Conservation (phyloP, 495 filamentous ascomycete genomes). For the Penicillium samsonianum region DNA sequence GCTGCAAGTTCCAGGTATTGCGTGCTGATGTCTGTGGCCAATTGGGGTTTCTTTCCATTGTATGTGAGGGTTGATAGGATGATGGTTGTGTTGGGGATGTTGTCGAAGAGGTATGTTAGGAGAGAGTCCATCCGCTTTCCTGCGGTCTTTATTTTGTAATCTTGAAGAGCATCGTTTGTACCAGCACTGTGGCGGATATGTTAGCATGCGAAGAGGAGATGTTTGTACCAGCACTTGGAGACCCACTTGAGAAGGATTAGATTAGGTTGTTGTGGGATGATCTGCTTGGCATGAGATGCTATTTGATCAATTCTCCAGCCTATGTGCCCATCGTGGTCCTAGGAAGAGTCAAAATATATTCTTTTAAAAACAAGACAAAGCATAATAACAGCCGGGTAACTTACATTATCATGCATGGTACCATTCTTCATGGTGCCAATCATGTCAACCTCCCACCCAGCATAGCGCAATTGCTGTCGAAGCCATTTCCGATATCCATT, state of each 20-base stretch:
- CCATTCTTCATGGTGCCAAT: slow-evolving; percentile 48
- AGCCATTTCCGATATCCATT: slow-evolving; percentile 56
- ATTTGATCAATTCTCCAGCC: slow-evolving; percentile 51
- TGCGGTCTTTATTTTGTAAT: slow-evolving; percentile 30
- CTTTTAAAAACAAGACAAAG: neutral
- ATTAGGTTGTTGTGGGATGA: slow-evolving; percentile 45
- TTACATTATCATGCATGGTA: slow-evolving; percentile 51
- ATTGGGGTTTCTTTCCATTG: slow-evolving; percentile 24
- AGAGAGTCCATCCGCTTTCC: slow-evolving; percentile 35
- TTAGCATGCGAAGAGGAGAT: neutral
- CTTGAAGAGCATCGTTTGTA: slow-evolving; percentile 50
- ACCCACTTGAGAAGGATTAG: slow-evolving; percentile 47
- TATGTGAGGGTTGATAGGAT: slow-evolving; percentile 52
- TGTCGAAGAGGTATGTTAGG: slow-evolving; percentile 36
- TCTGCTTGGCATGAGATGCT: slow-evolving; percentile 30
- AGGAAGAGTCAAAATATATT: slow-evolving; percentile 3
- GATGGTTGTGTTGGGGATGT: slow-evolving; percentile 46
- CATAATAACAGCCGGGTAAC: neutral
- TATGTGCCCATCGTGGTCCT: slow-evolving; percentile 52
- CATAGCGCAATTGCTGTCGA: slow-evolving; percentile 38
- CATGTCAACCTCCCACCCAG: slow-evolving; percentile 51
- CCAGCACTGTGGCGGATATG: slow-evolving; percentile 32
- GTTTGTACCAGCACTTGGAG: neutral
- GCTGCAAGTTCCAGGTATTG: slow-evolving; percentile 38
- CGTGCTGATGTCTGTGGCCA: slow-evolving; percentile 38